A percentile compares a stretch with the other conserved stretches of the same genome.
Conservation (phyloP, 495 filamentous ascomycete species). For the Penicillium atrosanguineum region DNA sequence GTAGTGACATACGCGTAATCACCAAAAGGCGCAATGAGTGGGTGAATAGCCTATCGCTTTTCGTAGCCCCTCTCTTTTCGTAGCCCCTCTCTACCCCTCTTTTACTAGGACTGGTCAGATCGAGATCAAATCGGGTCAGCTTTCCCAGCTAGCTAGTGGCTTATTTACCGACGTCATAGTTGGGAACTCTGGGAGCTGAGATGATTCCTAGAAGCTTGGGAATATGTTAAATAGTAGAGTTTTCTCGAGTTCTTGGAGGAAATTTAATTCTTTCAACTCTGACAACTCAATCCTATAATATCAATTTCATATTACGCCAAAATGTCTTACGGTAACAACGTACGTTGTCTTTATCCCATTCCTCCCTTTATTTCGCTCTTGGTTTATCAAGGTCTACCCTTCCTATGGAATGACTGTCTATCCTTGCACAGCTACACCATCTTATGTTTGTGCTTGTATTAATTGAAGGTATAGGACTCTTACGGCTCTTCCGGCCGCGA, state of each 20-base stretch:
- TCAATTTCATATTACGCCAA: background rate
- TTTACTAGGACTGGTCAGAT: slow-evolving; percentile 3
- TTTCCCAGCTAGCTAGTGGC: background rate
- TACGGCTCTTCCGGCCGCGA: background rate
- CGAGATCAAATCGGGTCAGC: slow-evolving; percentile 2
- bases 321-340: slow-evolving; percentile 10
- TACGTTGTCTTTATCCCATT: background rate
- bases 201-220: background rate
- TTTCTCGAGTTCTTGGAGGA: background rate
- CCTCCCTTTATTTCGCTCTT: background rate
- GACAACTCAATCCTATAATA: background rate
- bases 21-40: background rate
- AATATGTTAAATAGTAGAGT: slow-evolving; percentile 2
- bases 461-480: background rate
- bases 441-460: background rate
- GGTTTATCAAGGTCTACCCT: background rate
- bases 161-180: slow-evolving; percentile 1
- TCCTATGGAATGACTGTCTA: background rate
- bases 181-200: background rate
- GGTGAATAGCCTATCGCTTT: background rate
- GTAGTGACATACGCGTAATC: background rate
- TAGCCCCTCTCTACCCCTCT: slow-evolving; percentile 1
- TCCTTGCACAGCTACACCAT: background rate
- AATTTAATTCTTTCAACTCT: background rate
- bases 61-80: background rate